phyloP scores from a whole-genome alignment of 2,329 filamentous ascomycete species.

The Zymoseptoria ardabiliae region DNA sequence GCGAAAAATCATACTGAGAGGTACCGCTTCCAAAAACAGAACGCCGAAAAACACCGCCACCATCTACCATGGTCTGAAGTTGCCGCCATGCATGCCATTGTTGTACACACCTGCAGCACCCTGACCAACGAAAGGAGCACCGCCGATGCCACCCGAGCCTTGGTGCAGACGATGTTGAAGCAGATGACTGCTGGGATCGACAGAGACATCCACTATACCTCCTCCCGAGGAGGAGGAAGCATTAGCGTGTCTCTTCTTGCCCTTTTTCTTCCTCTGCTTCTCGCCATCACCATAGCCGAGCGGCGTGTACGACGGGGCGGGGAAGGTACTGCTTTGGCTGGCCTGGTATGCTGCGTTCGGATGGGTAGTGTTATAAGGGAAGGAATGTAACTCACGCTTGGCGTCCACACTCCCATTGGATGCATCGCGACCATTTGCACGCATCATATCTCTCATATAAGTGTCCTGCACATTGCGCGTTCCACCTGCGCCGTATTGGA shows the following conservation, averaged over 20 bases:
- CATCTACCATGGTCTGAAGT: constrained; percentile 24
- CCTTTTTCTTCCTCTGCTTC: constrained; percentile 64
- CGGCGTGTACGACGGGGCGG: constrained; percentile 18
- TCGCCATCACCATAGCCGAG: constrained; percentile 24
- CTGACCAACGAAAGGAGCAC: constrained; percentile 19
- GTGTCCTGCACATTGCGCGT: constrained; percentile 29
- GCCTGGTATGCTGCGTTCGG: constrained; percentile 17
- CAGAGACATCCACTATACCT: constrained; percentile 82
- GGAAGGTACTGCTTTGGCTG: constrained; percentile 18
- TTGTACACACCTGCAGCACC: constrained; percentile 21
- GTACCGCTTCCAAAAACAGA: constrained; percentile 2
- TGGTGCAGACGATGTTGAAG: constrained; percentile 81
- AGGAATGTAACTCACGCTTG: constrained; percentile 30
- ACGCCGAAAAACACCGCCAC: constrained; percentile 5
- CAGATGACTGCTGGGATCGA: constrained; percentile 90
- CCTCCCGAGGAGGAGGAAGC: constrained; percentile 96
- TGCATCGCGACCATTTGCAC: constrained; percentile 12
- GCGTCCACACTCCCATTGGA: constrained; percentile 14
- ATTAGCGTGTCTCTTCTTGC: constrained; percentile 99
- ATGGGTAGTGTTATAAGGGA: constrained; percentile 20
- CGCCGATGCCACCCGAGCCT: constrained; percentile 58
- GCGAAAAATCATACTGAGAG: constrained; percentile 12
- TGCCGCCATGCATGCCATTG: constrained; percentile 27
- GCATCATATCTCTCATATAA: constrained; percentile 16
- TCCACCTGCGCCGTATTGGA: constrained; percentile 54